phyloP scores from a whole-genome alignment of 257 asterid species.

The Ophiorrhiza pumila region DNA sequence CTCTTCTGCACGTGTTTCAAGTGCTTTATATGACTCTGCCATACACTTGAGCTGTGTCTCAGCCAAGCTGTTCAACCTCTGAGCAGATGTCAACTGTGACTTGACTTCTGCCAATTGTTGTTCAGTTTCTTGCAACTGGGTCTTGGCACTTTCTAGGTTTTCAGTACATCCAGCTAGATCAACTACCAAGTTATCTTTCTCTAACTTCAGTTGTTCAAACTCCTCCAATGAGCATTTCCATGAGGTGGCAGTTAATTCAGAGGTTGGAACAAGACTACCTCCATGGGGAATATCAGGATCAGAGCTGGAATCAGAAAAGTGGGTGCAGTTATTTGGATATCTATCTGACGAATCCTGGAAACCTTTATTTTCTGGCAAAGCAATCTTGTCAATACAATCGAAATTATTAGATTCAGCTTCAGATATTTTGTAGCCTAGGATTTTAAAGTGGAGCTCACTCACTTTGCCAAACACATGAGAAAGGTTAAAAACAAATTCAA shows the following conservation, averaged over 20 bases:
- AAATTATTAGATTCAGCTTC: constrained; percentile 66
- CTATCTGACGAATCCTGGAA: constrained; percentile 44
- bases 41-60: constrained; percentile 97
- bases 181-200: constrained; percentile 57
- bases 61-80: constrained; percentile 74
- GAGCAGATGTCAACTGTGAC: constrained; percentile 71
- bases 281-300: constrained; percentile 75
- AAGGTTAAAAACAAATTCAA: constrained; percentile 62
- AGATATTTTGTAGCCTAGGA: constrained; percentile 63
- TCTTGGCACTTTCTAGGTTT: constrained; percentile 55
- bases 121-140: constrained; percentile 66
- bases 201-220: constrained; percentile 73
- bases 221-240: constrained; percentile 87
- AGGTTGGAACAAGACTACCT: constrained; percentile 72
- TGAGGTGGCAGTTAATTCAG: constrained; percentile 58
- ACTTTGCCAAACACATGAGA: constrained; percentile 64
- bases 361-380: constrained; percentile 74
- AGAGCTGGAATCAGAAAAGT: constrained; percentile 70
- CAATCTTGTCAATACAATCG: constrained; percentile 89
- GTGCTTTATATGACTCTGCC: constrained; percentile 89
- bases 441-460: constrained; percentile 64
- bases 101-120: constrained; percentile 72
- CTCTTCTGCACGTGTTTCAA: constrained; percentile 72
- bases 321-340: constrained; percentile 53
- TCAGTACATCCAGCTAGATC: constrained; percentile 61